Evolutionary conservation across 495 filamentous ascomycete genomes (phyloP).

Genomic region (Neurospora terricola): DNA sequence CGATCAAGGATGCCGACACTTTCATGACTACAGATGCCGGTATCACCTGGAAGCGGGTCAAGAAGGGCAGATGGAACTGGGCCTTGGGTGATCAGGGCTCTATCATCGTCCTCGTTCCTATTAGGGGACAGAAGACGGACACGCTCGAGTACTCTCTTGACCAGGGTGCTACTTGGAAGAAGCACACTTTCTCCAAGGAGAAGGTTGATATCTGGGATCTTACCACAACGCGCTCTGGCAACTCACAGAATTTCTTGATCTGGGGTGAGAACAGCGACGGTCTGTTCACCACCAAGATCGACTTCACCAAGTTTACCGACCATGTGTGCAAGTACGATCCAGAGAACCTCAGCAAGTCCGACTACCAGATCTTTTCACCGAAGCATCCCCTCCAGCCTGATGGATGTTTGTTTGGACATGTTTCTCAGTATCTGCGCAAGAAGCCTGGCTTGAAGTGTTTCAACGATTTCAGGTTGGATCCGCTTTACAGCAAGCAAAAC

Average conservation of each 20-base stretch:
- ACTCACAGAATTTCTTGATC: constrained; percentile 77
- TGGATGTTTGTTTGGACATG: constrained; percentile 87
- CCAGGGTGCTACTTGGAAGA: constrained; percentile 64
- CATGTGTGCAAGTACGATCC: constrained; percentile 60
- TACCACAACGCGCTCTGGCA: constrained; percentile 81
- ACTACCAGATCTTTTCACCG: constrained; percentile 78
- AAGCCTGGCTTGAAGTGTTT: constrained; percentile 62
- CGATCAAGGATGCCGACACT: constrained; percentile 60
- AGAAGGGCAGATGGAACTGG: constrained; percentile 81
- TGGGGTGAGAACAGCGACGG: constrained; percentile 58
- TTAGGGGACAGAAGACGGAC: constrained; percentile 43
- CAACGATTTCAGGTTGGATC: constrained; percentile 59
- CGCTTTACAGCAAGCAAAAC: constrained; percentile 56
- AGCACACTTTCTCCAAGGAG: constrained; percentile 60
- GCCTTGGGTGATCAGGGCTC: constrained; percentile 91
- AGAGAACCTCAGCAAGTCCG: constrained; percentile 44
- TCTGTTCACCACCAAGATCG: constrained; percentile 66
- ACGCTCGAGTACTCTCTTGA: constrained; percentile 67
- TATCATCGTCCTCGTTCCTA: constrained; percentile 71
- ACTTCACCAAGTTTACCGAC: constrained; percentile 72
- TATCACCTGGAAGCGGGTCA: constrained; percentile 74
- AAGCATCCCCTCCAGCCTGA: constrained; percentile 62
- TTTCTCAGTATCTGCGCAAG: constrained; percentile 85
- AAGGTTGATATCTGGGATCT: constrained; percentile 65
- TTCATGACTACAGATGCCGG: constrained; percentile 85